Evolutionary conservation across 2,329 filamentous ascomycete species (phyloP), one percentile per base, ranked within the genome.

Genomic region (Diaporthe sp.): DNA sequence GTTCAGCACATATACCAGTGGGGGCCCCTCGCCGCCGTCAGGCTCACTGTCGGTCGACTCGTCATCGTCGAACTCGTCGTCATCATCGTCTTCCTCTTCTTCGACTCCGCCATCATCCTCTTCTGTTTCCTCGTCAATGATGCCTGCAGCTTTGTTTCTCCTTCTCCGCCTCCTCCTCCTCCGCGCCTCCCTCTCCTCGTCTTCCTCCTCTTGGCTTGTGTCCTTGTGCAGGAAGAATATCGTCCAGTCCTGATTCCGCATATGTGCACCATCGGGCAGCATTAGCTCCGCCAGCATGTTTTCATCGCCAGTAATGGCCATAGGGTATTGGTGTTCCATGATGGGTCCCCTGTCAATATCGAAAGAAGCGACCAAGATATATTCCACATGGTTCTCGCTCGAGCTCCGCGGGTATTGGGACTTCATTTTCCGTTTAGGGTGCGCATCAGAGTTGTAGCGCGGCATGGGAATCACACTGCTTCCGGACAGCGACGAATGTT

Each of bases 211-310:
- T 70, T 93, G 92, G 76, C 92, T 96, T 4, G 93, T 94, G 83
- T 99, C 97, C 84, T 98, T 98, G 86, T 99, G 97, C 74, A 99
- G 84, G 83, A 99, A 99, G 87, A 99, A 99, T 73, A 98, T 98
- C 57, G 97, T 99, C 97, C 97, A 99, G 84, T 99, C 97, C 85
- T 98, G 96, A 81, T 94, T 96, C 53, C 97, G 92, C 77, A 97
- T 92, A 85, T 99, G 97, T 31, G 96, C 95, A 85, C 98, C 96
- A 84, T 99, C 97, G 0, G 97, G 97, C 83, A 99, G 87, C 97
- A 99, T 99, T 81, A 99, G 91, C 87, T 99, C 97, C 9, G 97
- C 97, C 82, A 99, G 86, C 96, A 98, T 98, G 81, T 98, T 94
- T 86, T 99, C 97, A 83, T 99, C 96, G 44, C 97, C 96, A 70